phyloP scores from a whole-genome alignment of 192 early-diverging fungal genomes.

The Lobosporangium transversale region DNA sequence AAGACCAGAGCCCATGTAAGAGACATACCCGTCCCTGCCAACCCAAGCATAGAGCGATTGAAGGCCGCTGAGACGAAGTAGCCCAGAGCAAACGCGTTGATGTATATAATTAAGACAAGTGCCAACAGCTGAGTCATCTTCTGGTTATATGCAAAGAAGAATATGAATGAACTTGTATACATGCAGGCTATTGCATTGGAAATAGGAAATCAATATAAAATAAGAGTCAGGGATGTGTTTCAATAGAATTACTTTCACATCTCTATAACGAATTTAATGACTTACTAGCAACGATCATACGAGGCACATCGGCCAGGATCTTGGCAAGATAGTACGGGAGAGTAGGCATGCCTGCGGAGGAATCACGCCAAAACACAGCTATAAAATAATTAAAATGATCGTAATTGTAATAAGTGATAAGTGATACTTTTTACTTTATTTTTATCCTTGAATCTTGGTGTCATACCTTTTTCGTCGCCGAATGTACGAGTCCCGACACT shows the following conservation, averaged over 20 bases:
- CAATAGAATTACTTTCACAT: no score
- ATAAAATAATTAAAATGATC: not conserved
- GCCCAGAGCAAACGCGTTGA: constrained; percentile 63
- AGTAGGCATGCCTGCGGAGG: constrained; percentile 64
- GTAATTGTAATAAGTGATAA: not conserved
- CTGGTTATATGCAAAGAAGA: constrained; percentile 61
- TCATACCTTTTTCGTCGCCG: constrained; percentile 64
- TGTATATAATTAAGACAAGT: constrained; percentile 60
- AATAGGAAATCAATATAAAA: no score
- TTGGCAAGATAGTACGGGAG: constrained; percentile 72
- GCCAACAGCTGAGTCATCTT: constrained; percentile 30
- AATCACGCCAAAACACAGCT: constrained; percentile 73
- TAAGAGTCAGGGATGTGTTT: not conserved
- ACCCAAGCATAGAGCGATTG: constrained; percentile 51
- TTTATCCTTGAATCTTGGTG: no score
- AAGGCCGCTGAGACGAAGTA: constrained; percentile 65
- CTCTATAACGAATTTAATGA: no score
- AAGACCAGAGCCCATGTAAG: constrained; percentile 64
- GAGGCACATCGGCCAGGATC: constrained; percentile 64
- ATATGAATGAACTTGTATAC: constrained; percentile 63
- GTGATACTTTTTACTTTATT: no score
- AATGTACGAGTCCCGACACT: constrained; percentile 64
- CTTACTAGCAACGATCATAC: constrained; percentile 62
- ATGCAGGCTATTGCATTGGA: constrained; percentile 59
- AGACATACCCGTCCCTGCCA: constrained; percentile 67